Evolutionary conservation across 169 alveolate species (phyloP), one percentile per base, ranked within the genome.

Genomic region (Plasmodium knowlesi): DNA sequence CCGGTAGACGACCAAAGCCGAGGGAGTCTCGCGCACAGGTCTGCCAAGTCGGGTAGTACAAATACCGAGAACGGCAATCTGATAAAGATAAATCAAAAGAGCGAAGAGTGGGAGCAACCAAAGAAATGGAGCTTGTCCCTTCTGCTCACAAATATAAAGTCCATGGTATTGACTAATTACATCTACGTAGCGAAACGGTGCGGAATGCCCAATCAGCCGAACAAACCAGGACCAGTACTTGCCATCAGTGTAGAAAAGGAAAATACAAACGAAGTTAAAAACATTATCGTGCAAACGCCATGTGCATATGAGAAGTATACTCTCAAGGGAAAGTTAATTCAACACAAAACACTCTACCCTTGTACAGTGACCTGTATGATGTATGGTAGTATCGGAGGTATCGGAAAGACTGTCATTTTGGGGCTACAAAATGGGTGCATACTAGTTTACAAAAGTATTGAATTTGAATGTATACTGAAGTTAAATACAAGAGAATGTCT

Each of bases 351-450:
- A 30, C 93, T 95, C 34, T 85, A 93, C 67, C 98, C 98, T 5
- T 93, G 93, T 78, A 96, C 96, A 22, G 93, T 96, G 32, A 96
- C 98, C 4, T 95, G 92, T 54, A 93, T 95, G 46, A 72, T 96
- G 28, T 90, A 82, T 74, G 98, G 98, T 0, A 94, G 95, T 53
- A 96, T 96, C 41, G 97, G 94, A 5, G 98, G 98, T 9, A 96
- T 95, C 19, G 98, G 98, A 0, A 92, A 95, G 76, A 95, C 94
- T 0, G 91, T 85, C 25, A 83, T 95, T 9, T 95, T 96, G 82
- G 98, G 97, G 0, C 81, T 96, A 14, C 98, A 96, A 93, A 94
- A 94, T 70, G 98, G 98, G 0, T 93, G 72, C 83, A 91, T 96
- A 19, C 43, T 96, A 50, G 85, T 96, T 34, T 93, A 96, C 83